Evolutionary conservation across 345 rosid genomes (phyloP).

Genomic region (Linum tenue): DNA sequence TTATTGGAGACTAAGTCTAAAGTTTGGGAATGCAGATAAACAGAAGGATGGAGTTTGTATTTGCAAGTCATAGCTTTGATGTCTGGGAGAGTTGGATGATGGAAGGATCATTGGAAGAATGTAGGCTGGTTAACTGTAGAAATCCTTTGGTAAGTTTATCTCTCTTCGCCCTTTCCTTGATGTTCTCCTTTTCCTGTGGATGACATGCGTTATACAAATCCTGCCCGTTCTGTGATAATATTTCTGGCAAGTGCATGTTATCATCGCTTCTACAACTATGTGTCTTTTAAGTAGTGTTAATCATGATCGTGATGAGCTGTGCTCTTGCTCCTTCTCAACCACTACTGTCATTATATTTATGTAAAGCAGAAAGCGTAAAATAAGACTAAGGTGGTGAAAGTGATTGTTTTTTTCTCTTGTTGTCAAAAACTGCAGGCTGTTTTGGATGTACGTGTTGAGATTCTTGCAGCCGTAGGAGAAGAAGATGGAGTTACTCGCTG

Average conservation of each 20-base stretch:
- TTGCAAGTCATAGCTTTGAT: constrained; percentile 97
- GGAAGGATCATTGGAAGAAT: constrained; percentile 84
- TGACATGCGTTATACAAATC: too few relatives aligned
- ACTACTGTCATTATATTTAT: too few relatives aligned
- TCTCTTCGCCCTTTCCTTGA: neutral
- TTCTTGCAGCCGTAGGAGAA: constrained; percentile 68
- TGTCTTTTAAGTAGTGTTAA: too few relatives aligned
- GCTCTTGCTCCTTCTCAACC: too few relatives aligned
- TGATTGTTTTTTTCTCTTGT: neutral
- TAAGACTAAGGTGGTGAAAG: too few relatives aligned
- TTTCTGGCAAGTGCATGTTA: too few relatives aligned
- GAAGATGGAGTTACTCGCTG: constrained; percentile 89
- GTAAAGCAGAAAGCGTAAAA: too few relatives aligned
- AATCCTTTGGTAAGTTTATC: constrained; percentile 50
- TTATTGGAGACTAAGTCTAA: neutral
- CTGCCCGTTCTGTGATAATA: too few relatives aligned
- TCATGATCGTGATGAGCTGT: too few relatives aligned
- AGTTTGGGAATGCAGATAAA: constrained; percentile 54
- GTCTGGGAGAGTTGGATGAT: constrained; percentile 98
- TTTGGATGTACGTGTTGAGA: constrained; percentile 67
- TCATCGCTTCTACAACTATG: too few relatives aligned
- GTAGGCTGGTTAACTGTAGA: constrained; percentile 83
- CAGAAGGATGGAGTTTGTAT: constrained; percentile 90
- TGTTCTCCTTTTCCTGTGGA: too few relatives aligned
- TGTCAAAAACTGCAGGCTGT: constrained; percentile 50